Percentiles rank a stretch among this genome's conserved stretches.
These are phyloP conservation scores for Trichocladium uniseriatum DNA, from an alignment of 495 filamentous ascomycete genomes.

Conservation along the genomic window DNA sequence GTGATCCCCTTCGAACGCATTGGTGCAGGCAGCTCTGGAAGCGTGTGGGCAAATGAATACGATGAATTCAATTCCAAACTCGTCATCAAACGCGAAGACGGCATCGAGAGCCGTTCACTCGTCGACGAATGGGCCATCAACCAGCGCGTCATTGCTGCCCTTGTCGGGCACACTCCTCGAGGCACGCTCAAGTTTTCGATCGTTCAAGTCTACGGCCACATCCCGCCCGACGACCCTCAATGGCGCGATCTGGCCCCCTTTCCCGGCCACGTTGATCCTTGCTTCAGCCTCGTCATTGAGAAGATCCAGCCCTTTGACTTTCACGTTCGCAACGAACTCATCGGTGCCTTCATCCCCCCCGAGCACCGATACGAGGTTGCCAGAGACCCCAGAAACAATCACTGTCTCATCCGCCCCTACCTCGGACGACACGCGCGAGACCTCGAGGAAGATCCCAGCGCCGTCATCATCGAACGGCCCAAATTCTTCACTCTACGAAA, in stretches of 20 bases:
- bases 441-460: background rate
- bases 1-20: background rate
- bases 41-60: background rate
- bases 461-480: background rate
- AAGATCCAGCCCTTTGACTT: background rate
- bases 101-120: background rate
- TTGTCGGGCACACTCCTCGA: background rate
- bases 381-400: slow-evolving; percentile 18
- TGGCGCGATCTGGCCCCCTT: no score
- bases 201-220: background rate
- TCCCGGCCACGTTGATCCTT: no score
- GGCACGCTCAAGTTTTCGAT: background rate
- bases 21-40: background rate
- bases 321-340: background rate
- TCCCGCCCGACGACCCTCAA: background rate
- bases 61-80: background rate
- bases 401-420: slow-evolving; percentile 40
- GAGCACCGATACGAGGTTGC: background rate
- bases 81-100: background rate
- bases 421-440: slow-evolving; percentile 29
- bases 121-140: background rate
- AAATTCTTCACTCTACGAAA: slow-evolving; percentile 27
- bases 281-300: background rate
- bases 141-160: background rate
- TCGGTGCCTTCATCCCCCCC: background rate